Conservation (phyloP, 768 basidiomycete genomes). For the Hygrophorus russula region DNA sequence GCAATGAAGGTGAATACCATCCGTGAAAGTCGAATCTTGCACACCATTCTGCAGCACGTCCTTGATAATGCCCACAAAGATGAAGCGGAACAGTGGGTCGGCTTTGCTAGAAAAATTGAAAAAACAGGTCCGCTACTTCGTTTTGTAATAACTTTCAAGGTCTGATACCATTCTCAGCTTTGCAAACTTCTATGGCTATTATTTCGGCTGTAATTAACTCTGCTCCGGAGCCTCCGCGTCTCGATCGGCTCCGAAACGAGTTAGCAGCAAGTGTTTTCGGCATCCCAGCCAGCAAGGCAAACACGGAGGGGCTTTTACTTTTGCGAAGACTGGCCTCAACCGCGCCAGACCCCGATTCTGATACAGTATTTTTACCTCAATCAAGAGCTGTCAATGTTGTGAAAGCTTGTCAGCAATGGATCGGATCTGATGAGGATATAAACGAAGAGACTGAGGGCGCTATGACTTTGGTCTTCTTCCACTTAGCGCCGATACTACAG, state of each 20-base stretch:
- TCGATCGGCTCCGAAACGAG: conserved; percentile 83
- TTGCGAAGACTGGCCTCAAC: conserved; percentile 60
- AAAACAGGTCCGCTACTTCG: conserved; percentile 36
- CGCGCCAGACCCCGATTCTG: conserved; percentile 71
- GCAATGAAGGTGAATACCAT: conserved; percentile 30
- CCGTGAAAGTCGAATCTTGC: conserved; percentile 49
- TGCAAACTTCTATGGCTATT: conserved; percentile 58
- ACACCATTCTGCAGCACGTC: conserved; percentile 46
- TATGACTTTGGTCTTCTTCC: conserved; percentile 61
- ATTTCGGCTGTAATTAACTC: conserved; percentile 46
- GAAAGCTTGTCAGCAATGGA: conserved; percentile 80
- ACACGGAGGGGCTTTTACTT: conserved; percentile 54
- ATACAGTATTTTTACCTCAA: conserved; percentile 76
- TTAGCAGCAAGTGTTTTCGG: conserved; percentile 73
- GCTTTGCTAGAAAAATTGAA: conserved; percentile 53
- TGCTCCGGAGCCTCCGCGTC: conserved; percentile 55
- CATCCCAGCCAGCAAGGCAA: conserved; percentile 49
- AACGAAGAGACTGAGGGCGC: conserved; percentile 71
- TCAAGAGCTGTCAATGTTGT: conserved; percentile 79
- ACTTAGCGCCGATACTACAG: conserved; percentile 81
- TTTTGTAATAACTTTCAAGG: conserved; percentile 1
- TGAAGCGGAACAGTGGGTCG: conserved; percentile 74
- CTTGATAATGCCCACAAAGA: conserved; percentile 44
- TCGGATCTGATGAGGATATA: conserved; percentile 48
- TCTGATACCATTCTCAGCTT: conserved; percentile 33